A percentile compares a stretch with the other conserved stretches of the same genome.
These are phyloP conservation scores for Raddia guianensis DNA, from an alignment of 176 grass and related monocot species.

Conservation along the genomic window DNA sequence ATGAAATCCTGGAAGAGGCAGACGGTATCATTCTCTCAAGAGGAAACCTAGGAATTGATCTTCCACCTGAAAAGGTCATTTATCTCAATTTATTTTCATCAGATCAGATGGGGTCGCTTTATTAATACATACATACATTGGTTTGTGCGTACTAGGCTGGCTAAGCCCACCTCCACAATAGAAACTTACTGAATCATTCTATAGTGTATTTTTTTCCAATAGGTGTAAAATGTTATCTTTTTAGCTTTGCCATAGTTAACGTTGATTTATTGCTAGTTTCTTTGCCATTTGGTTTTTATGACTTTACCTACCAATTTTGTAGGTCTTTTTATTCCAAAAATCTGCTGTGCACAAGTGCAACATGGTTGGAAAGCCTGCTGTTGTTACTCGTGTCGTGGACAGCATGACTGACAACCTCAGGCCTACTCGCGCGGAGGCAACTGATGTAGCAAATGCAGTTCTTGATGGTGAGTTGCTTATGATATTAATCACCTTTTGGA, in stretches of 20 bases:
- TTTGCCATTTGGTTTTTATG: not conserved
- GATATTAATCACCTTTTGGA: not conserved
- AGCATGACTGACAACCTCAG: constrained; percentile 99
- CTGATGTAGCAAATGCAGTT: constrained; percentile 98
- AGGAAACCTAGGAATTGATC: constrained; percentile 95
- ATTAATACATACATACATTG: not conserved
- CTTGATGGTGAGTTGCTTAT: constrained; percentile 71
- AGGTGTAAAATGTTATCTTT: not conserved
- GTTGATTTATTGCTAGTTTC: not conserved
- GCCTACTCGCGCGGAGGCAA: constrained; percentile 96
- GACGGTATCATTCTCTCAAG: constrained; percentile 98
- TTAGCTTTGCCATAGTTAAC: not conserved
- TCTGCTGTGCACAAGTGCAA: constrained; percentile 97
- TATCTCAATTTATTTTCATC: constrained; percentile 5
- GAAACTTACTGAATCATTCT: not conserved
- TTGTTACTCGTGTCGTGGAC: constrained; percentile 97
- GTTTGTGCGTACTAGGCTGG: not conserved
- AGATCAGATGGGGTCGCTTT: not conserved
- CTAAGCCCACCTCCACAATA: not conserved
- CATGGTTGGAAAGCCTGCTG: constrained; percentile 96
- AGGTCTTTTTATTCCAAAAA: constrained; percentile 99
- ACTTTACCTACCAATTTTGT: constrained; percentile 20
- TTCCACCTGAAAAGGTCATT: constrained; percentile 93
- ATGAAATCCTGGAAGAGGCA: constrained; percentile 91
- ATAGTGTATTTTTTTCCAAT: not conserved